Conservation (phyloP, 805 yeast genomes). For the Metschnikowia matae region DNA sequence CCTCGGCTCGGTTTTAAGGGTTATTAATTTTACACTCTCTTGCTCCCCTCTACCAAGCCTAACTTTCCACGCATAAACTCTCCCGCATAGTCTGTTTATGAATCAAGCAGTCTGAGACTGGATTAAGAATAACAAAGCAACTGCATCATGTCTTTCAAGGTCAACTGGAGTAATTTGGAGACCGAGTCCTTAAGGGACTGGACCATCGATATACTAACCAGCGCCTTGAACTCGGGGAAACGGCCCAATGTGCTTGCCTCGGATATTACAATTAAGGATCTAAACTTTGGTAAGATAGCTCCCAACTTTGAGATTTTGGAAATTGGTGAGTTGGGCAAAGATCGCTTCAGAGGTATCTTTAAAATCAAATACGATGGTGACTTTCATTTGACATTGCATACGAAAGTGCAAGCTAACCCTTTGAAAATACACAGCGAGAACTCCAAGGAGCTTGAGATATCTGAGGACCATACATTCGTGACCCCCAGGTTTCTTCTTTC, state of each 20-base stretch:
- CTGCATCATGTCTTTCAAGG: conserved; percentile 63
- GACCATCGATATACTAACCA: conserved; percentile 62
- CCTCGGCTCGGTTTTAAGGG: neutral
- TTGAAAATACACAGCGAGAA: conserved; percentile 59
- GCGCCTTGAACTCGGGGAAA: conserved; percentile 69
- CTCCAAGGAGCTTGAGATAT: conserved; percentile 32
- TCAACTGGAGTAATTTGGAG: conserved; percentile 74
- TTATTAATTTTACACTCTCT: neutral
- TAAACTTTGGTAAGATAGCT: conserved; percentile 68
- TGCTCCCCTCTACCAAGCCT: neutral
- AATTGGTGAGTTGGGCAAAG: conserved; percentile 74
- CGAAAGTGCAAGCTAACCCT: conserved; percentile 82
- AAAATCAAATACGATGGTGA: conserved; percentile 73
- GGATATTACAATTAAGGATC: conserved; percentile 60
- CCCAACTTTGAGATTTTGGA: conserved; percentile 77
- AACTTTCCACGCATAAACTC: neutral
- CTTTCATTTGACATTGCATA: conserved; percentile 67
- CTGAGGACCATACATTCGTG: conserved; percentile 43
- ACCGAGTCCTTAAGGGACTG: conserved; percentile 57
- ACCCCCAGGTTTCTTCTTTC: conserved; percentile 66
- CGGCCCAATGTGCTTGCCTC: conserved; percentile 69
- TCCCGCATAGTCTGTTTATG: neutral
- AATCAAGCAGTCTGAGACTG: neutral
- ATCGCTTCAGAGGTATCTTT: conserved; percentile 77
- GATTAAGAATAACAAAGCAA: neutral